Evolutionary conservation across 2,329 filamentous ascomycete genomes (phyloP).

Genomic region (Cercospora beticola): DNA sequence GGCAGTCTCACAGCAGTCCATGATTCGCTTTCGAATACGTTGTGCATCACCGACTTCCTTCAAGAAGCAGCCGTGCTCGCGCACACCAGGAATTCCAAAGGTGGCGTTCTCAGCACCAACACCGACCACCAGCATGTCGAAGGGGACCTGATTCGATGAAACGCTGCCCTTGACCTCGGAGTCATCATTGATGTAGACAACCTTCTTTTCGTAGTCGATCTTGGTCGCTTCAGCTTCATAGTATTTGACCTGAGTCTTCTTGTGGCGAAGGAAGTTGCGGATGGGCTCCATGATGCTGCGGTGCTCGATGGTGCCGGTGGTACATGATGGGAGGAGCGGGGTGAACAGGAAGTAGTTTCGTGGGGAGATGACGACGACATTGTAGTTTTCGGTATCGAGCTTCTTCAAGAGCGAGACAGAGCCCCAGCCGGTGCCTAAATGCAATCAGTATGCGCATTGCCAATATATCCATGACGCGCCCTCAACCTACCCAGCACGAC

Average conservation of each 20-base stretch:
- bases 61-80: constrained; percentile 93
- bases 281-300: constrained; percentile 99
- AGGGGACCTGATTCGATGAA: constrained; percentile 83
- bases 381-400: constrained; percentile 98
- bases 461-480: not conserved
- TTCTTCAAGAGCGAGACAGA: constrained; percentile 97
- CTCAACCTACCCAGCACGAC: constrained; percentile 76
- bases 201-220: constrained; percentile 87
- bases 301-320: constrained; percentile 95
- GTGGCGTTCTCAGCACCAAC: constrained; percentile 98
- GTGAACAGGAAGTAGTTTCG: constrained; percentile 99
- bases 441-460: constrained; percentile 14
- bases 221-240: constrained; percentile 97
- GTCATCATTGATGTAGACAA: constrained; percentile 86
- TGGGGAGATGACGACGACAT: constrained; percentile 89
- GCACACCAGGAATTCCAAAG: constrained; percentile 92
- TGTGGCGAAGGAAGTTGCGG: constrained; percentile 91
- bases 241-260: constrained; percentile 89
- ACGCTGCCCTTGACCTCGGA: constrained; percentile 87
- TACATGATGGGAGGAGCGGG: constrained; percentile 93
- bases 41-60: constrained; percentile 98
- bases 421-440: constrained; percentile 87
- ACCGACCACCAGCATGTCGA: constrained; percentile 97
- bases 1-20: constrained; percentile 98
- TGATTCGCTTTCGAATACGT: constrained; percentile 95